Percentiles rank a stretch among this genome's conserved stretches.
These are phyloP conservation scores for Suillus sp. DNA, from an alignment of 768 basidiomycete species.

Conservation along the genomic window DNA sequence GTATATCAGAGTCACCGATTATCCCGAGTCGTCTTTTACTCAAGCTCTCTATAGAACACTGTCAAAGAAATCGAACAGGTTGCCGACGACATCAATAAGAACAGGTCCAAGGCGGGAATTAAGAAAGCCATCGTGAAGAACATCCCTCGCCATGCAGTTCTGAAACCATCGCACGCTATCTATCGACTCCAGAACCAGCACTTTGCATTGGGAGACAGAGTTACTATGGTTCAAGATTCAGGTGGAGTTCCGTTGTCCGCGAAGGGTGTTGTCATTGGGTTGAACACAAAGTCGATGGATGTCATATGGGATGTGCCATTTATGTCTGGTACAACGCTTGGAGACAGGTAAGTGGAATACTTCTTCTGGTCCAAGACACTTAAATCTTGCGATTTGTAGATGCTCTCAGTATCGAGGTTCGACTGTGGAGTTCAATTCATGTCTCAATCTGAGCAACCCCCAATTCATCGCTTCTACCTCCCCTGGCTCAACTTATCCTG, in stretches of 20 bases:
- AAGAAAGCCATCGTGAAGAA: conserved; percentile 94
- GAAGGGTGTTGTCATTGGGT: conserved; percentile 92
- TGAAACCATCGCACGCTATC: conserved; percentile 89
- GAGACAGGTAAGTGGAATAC: conserved; percentile 60
- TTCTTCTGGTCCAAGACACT: background rate
- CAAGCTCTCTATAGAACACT: conserved; percentile 53
- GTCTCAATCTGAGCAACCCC: conserved; percentile 83
- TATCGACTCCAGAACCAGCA: conserved; percentile 88
- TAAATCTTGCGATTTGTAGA: conserved; percentile 38
- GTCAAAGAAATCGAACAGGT: conserved; percentile 78
- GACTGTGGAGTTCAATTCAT: conserved; percentile 82
- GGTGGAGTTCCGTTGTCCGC: conserved; percentile 88
- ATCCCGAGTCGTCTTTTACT: conserved; percentile 1
- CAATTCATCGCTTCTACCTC: conserved; percentile 84
- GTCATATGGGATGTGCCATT: conserved; percentile 96
- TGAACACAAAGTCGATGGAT: conserved; percentile 87
- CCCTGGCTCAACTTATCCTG: conserved; percentile 52
- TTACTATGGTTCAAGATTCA: conserved; percentile 94
- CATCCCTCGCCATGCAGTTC: conserved; percentile 88
- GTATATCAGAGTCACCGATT: conserved; percentile 38
- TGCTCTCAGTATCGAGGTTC: conserved; percentile 94
- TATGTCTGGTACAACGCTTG: conserved; percentile 87
- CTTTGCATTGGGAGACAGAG: conserved; percentile 89
- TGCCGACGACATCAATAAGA: conserved; percentile 66
- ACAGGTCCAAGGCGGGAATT: conserved; percentile 62